phyloP scores from a whole-genome alignment of 73 alveolate species.

The Paramecium tetraurelia region DNA sequence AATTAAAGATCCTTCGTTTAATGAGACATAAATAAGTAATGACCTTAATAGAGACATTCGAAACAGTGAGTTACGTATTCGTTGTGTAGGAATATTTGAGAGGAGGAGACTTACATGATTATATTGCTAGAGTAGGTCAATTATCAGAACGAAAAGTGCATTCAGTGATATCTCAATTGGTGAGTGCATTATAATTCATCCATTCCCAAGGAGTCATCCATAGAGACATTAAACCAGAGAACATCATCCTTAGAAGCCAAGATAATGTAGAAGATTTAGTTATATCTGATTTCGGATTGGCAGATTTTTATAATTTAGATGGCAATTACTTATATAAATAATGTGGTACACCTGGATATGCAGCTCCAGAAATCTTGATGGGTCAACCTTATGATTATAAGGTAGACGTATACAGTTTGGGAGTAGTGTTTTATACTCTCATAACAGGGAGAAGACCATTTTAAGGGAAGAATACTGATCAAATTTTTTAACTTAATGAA shows the following conservation, averaged over 20 bases:
- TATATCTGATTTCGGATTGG: constrained; percentile 21
- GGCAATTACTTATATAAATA: not conserved
- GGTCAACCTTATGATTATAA: constrained; percentile 38
- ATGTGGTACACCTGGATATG: constrained; percentile 54
- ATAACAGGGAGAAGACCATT: constrained; percentile 63
- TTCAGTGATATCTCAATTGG: not conserved
- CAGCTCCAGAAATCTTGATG: constrained; percentile 42
- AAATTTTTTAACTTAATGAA: not conserved
- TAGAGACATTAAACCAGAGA: constrained; percentile 61
- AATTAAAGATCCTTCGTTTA: not conserved
- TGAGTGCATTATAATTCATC: not conserved
- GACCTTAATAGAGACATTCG: not conserved
- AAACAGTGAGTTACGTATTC: not conserved
- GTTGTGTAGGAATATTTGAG: not conserved
- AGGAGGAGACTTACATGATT: constrained; percentile 26
- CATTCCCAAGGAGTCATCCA: constrained; percentile 49
- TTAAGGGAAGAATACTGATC: constrained; percentile 13
- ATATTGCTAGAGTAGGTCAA: not conserved
- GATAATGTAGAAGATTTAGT: constrained; percentile 31
- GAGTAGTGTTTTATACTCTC: constrained; percentile 53
- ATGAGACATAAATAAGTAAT: not conserved
- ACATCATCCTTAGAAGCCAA: not conserved
- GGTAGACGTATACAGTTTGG: constrained; percentile 64
- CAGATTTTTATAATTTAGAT: not conserved
- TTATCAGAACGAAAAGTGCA: not conserved